Evolutionary conservation across 768 basidiomycete genomes (phyloP), one percentile per base, ranked within the genome.

Genomic region (Boletus vermiculosoides): DNA sequence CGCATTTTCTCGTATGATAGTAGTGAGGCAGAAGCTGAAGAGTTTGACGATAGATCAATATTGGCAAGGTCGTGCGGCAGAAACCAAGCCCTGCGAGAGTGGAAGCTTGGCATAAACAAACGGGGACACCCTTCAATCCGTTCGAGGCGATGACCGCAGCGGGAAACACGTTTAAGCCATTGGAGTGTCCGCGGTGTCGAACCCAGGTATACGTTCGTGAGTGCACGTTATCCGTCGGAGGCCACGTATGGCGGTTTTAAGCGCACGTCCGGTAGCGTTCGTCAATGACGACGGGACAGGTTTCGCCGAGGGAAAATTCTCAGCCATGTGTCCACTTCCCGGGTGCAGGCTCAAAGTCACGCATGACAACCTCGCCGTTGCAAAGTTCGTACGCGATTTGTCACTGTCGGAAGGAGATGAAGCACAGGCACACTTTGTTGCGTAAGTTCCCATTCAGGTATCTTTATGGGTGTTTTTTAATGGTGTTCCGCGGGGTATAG

Each of bases 241-340:
- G 16, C 10, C 7, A 1, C 11, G 22, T 31, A 8, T 36, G 23
- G 42, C 5, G 15, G 12, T 30, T 25, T 44, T 39, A 48, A 50
- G 25, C n/a, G 18, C 10, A 49, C n/a, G 18, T 46, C 30, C 5
- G 47, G 42, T 30, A 84, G 83, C 75, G 2, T 77, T 78, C 37
- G 58, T 78, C 52, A 77, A 68, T 5, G 63, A 62, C 7, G 57
- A 65, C 0, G 79, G 77, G 1, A 77, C 74, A 0, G 84, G 84
- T 0, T 85, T 83, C 51, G 64, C 78, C 0, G 81, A 83, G 58
- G 66, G 62, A 22, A 66, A 63, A 0, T 84, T 84, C 55, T 62
- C 34, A 5, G 48, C 60, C 1, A 23, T 31, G 40, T 85, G 83
- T 57, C 69, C 70, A 13, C 62, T 73, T 33, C 67, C 71, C 6